Evolutionary conservation across 2,329 filamentous ascomycete species (phyloP), one percentile per base, ranked within the genome.

Genomic region (Scedosporium dehoogii): DNA sequence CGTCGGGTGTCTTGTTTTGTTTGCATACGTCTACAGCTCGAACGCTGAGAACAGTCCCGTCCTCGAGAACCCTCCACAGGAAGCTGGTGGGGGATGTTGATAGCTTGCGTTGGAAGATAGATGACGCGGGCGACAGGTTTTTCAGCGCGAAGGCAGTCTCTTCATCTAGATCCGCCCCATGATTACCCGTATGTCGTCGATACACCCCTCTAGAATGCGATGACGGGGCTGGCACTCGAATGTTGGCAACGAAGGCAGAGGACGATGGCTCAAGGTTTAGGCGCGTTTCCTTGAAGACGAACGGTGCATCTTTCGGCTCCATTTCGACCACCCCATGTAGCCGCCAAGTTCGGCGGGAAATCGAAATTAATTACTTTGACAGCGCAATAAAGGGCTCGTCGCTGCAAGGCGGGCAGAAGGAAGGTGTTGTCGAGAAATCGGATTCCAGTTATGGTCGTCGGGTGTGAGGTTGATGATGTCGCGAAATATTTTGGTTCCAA

Each of bases 51-150:
- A 91, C 80, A 67, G 84, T 89, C 70, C 86, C 85, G 69, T 91
- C 86, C 70, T 96, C 89, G 64, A 97, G 77, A 46, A 97, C 82
- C 68, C 93, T 85, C 94, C 94, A 99, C 58, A 96, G 81, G 71
- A 97, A 96, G 74, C 85, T 91, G 71, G 90, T 87, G 46, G 94
- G 94, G 66, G 88, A 87, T 66, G 83, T 80, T 70, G 89, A 85
- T 73, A 88, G 84, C 73, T 84, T 84, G 62, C 94, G 86, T 74
- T 96, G 92, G 77, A 91, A 96, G 62, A 97, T 82, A 2, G 91
- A 91, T 29, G 91, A 88, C 38, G 92, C 85, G 1, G 81, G 87
- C 27, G 93, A 91, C 61, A 97, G 78, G 70, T 90, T 85, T 66
- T 84, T 86, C 64, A 83, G 79, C 67, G 87, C 85, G 70, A 96